Base-by-base conservation (phyloP, 768 basidiomycete species). In the Boletus bicolor region DNA sequence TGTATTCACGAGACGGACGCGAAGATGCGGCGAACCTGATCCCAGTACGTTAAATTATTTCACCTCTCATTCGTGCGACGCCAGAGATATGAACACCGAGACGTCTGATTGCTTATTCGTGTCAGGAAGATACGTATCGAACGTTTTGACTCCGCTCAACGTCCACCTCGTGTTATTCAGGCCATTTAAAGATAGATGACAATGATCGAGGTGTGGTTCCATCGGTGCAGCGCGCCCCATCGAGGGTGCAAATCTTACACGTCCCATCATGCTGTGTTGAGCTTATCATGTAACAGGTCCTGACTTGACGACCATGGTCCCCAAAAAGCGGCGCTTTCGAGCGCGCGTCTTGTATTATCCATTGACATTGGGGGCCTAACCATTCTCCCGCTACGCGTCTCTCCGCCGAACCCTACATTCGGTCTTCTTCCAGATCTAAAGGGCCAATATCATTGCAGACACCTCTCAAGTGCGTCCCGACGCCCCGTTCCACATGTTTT, bases 11-110 rank as follows among this genome's bases (percentile, higher is more conserved):
- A 52, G 26, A 26, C 32, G 12, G 46, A 51, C 19, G 50, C 34
- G 2, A 26, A 56, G 84, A 83, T 14, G 79, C 46, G 60, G 75
- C 47, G 76, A 72, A 75, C 80, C 44, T 81, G 77, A 79, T 77
- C 77, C 72, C 76, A 44, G 55, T 67, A 55, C 56, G 58, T 62
- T 39, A 51, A 44, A 44, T 45, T 55, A 41, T 26, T 34, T 34
- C 30, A 32, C 30, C n/a, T 32, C n/a, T 46, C 45, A 19, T 30
- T 30, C 50, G 28, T 10, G 5, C 35, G 1, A 32, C 28, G 1
- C 42, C 14, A 9, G 19, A 24, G 10, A 38, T 39, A 45, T 35
- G 55, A 54, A 42, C 41, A 42, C 44, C 2, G 35, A 21, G 28
- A 42, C 42, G 11, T 44, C 34, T 37, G 32, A 41, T 52, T 8